Percentiles rank a stretch among this genome's conserved stretches.
Conservation (phyloP, 2,329 filamentous ascomycete species). For the Exophiala oligosperma region DNA sequence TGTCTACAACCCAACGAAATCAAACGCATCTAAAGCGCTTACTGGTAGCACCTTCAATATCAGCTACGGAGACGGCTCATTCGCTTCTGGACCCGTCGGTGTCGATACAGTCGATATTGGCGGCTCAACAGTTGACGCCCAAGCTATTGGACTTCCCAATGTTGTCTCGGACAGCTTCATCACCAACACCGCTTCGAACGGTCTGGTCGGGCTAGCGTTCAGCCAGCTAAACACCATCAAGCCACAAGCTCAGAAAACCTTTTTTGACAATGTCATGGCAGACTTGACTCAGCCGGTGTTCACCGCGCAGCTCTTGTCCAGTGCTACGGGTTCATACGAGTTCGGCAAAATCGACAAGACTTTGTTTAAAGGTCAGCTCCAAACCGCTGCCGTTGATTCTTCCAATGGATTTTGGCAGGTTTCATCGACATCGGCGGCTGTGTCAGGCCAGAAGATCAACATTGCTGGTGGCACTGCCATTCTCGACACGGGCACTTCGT, state of each 20-base stretch:
- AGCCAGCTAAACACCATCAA: constrained; percentile 64
- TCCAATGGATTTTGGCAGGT: constrained; percentile 71
- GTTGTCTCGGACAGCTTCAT: constrained; percentile 60
- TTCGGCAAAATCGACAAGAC: constrained; percentile 68
- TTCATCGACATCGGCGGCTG: constrained; percentile 55
- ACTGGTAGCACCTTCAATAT: constrained; percentile 60
- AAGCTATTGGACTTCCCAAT: constrained; percentile 68
- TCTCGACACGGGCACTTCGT: constrained; percentile 68
- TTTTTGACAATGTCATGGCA: constrained; percentile 69
- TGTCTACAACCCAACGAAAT: constrained; percentile 56
- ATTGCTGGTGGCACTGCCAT: constrained; percentile 50
- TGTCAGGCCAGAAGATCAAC: constrained; percentile 47
- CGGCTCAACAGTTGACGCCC: constrained; percentile 59
- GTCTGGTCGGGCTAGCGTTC: constrained; percentile 70
- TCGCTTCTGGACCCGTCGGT: constrained; percentile 62
- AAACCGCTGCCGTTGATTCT: constrained; percentile 62
- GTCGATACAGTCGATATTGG: constrained; percentile 69
- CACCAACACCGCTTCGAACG: constrained; percentile 61
- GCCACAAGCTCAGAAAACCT: constrained; percentile 66
- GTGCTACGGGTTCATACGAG: constrained; percentile 65
- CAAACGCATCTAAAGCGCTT: constrained; percentile 51
- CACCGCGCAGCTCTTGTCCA: constrained; percentile 66
- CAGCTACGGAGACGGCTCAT: constrained; percentile 68
- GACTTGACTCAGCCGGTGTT: constrained; percentile 66
- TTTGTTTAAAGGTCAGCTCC: constrained; percentile 64